A percentile compares a stretch with the other conserved stretches of the same genome.
phyloP scores from a whole-genome alignment of 208 protist species.

The Wallacemonas sp. region DNA sequence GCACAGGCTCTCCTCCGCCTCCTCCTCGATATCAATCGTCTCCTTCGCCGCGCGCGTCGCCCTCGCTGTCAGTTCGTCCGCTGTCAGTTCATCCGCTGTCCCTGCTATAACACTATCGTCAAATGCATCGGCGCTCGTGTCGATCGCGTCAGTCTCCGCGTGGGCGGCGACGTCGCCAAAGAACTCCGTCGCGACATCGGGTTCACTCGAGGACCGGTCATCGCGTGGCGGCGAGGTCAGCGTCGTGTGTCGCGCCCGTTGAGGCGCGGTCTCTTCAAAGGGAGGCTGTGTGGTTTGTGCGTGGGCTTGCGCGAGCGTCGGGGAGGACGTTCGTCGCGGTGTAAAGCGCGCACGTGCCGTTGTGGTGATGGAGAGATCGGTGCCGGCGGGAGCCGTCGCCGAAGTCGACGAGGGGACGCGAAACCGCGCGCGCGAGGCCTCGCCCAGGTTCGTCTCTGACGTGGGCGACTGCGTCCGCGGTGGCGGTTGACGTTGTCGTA shows the following conservation, averaged over 20 bases:
- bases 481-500: neutral
- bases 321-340: neutral
- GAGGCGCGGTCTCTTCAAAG: too few relatives aligned
- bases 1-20: neutral
- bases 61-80: neutral
- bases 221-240: neutral
- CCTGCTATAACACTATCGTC: too few relatives aligned
- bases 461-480: neutral
- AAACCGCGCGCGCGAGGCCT: neutral
- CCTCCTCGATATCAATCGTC: neutral
- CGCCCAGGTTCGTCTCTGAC: neutral
- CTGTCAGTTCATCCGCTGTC: neutral
- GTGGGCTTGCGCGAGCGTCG: too few relatives aligned
- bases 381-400: neutral
- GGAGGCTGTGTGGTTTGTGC: too few relatives aligned
- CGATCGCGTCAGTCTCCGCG: neutral
- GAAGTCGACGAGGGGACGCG: neutral
- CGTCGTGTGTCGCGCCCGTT: neutral
- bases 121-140: neutral
- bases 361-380: too few relatives aligned
- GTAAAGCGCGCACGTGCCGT: neutral
- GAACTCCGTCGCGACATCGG: neutral
- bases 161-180: neutral
- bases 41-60: neutral
- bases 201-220: neutral